A percentile compares a stretch with the other conserved stretches of the same genome.
These are phyloP conservation scores for Gonium pectorale DNA, from an alignment of 139 green algal genomes.

Conservation along the genomic window DNA sequence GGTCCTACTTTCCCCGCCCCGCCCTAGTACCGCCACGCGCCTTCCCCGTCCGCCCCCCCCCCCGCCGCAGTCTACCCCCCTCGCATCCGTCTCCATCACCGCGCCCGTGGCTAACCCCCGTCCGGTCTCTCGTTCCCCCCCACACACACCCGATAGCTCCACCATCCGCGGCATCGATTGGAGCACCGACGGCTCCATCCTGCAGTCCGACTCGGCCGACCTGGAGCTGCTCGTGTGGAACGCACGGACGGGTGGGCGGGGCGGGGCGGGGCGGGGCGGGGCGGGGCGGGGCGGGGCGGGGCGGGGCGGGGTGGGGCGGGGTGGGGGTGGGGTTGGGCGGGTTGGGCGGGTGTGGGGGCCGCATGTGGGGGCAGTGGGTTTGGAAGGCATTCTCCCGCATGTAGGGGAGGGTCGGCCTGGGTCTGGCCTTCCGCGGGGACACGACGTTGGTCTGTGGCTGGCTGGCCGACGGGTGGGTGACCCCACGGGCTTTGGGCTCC, in stretches of 20 bases:
- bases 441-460: too few species aligned
- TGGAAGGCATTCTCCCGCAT: too few species aligned
- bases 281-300: not conserved
- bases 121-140: too few species aligned
- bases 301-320: not conserved
- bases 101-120: too few species aligned
- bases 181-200: constrained; percentile 61
- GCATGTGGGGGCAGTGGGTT: too few species aligned
- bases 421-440: too few species aligned
- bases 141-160: constrained; percentile 54
- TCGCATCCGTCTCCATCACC: too few species aligned
- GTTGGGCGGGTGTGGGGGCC: too few species aligned
- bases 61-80: too few species aligned
- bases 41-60: not conserved
- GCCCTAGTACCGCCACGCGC: not conserved
- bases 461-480: too few species aligned
- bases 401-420: too few species aligned
- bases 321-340: not conserved
- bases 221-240: constrained; percentile 79
- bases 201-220: constrained; percentile 66
- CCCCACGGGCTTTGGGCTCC: too few species aligned
- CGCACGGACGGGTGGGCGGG: constrained; percentile 53
- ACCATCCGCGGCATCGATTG: constrained; percentile 76
- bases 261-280: not conserved
- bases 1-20: not conserved